Percentiles rank a stretch among this genome's conserved stretches.
Conservation (phyloP, 2,329 filamentous ascomycete genomes). For the Camptophora hylomeconis region DNA sequence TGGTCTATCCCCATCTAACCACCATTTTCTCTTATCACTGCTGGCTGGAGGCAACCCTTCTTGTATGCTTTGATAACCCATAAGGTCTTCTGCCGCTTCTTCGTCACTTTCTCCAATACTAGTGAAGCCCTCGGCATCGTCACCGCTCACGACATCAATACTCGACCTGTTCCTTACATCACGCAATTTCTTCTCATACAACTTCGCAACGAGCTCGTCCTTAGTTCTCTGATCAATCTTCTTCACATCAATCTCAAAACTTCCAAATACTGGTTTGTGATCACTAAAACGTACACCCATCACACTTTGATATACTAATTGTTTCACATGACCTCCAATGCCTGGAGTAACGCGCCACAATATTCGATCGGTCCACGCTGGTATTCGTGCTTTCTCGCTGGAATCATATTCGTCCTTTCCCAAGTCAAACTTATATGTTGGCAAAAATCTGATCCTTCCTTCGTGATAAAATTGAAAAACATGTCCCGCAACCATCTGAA, state of each 20-base stretch:
- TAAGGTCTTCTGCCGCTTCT: slow-evolving; percentile 56
- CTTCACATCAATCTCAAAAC: slow-evolving; percentile 71
- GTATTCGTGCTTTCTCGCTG: slow-evolving; percentile 84
- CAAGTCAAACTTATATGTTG: slow-evolving; percentile 92
- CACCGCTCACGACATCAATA: slow-evolving; percentile 50
- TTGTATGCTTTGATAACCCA: slow-evolving; percentile 71
- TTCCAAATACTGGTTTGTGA: slow-evolving; percentile 86
- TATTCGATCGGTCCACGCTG: slow-evolving; percentile 93
- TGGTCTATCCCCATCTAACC: slow-evolving; percentile 51
- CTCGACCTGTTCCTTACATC: slow-evolving; percentile 42
- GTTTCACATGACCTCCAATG: slow-evolving; percentile 60
- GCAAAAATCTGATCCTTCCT: slow-evolving; percentile 71
- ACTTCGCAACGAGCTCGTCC: slow-evolving; percentile 55
- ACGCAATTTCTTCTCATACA: slow-evolving; percentile 51
- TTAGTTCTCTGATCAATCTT: slow-evolving; percentile 65
- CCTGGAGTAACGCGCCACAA: slow-evolving; percentile 47
- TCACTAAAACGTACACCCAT: slow-evolving; percentile 83
- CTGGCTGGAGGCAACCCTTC: slow-evolving; percentile 56
- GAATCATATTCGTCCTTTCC: slow-evolving; percentile 83
- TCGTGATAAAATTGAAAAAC: slow-evolving; percentile 90
- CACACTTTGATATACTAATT: slow-evolving; percentile 70
- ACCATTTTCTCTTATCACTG: slow-evolving; percentile 51
- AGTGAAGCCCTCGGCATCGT: slow-evolving; percentile 47
- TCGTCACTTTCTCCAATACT: slow-evolving; percentile 25
- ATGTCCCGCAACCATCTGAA: slow-evolving; percentile 89